phyloP scores from a whole-genome alignment of 1,284 basidiomycete genomes.

The Leccinum huronense region DNA sequence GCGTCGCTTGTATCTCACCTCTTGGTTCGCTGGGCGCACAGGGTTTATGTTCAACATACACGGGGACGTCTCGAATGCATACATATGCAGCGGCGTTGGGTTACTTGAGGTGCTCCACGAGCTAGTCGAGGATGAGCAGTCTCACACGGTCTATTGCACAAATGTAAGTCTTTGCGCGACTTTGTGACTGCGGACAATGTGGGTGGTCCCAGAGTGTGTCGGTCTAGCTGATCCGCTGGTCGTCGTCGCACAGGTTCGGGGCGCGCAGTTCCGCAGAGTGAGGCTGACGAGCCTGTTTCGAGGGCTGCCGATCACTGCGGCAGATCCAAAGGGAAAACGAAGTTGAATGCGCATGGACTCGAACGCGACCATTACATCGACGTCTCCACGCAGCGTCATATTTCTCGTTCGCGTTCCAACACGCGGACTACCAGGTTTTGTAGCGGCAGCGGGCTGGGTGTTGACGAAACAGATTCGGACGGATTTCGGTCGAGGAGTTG shows the following conservation, averaged over 20 bases:
- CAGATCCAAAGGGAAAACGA: conserved; percentile 14
- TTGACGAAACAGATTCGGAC: conserved; percentile 8
- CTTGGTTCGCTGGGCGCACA: conserved; percentile 44
- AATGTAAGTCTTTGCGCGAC: conserved; percentile 42
- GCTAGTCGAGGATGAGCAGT: conserved; percentile 40
- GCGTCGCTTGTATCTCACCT: conserved; percentile 48
- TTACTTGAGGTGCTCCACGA: conserved; percentile 46
- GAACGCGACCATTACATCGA: conserved; percentile 27
- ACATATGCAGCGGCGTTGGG: conserved; percentile 59
- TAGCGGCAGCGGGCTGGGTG: not conserved
- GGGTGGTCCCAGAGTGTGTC: conserved; percentile 42
- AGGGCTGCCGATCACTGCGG: conserved; percentile 39
- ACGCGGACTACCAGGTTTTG: conserved; percentile 23
- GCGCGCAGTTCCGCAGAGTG: conserved; percentile 56
- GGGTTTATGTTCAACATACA: conserved; percentile 67
- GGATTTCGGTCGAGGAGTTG: conserved; percentile 2
- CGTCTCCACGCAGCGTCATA: conserved; percentile 30
- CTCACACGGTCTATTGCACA: conserved; percentile 54
- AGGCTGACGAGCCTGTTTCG: conserved; percentile 48
- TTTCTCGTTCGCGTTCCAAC: conserved; percentile 29
- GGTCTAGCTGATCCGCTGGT: conserved; percentile 16
- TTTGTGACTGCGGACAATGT: conserved; percentile 48
- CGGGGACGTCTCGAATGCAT: conserved; percentile 49
- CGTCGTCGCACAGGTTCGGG: conserved; percentile 55
- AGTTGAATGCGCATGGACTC: conserved; percentile 29